Evolutionary conservation across 2,329 filamentous ascomycete genomes (phyloP).

Genomic region (Talaromyces sp.): DNA sequence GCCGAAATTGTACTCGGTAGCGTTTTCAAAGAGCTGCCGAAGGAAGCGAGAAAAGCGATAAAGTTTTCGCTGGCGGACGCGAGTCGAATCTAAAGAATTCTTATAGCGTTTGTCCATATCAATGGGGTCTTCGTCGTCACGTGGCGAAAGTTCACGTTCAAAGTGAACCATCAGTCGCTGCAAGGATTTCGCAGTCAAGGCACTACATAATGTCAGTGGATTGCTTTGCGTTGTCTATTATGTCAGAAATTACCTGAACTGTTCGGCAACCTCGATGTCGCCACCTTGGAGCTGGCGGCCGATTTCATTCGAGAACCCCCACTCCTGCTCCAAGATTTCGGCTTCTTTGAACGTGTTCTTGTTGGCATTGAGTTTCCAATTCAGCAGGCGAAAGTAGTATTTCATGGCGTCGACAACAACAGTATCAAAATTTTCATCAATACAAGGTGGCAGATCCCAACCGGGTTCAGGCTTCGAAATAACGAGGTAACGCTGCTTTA

Average conservation of each 20-base stretch:
- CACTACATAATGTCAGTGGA: slow-evolving; percentile 41
- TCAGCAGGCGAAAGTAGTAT: slow-evolving; percentile 98
- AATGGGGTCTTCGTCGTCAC: slow-evolving; percentile 71
- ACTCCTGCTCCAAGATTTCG: slow-evolving; percentile 93
- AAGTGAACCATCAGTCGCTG: slow-evolving; percentile 85
- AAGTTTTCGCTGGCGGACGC: slow-evolving; percentile 90
- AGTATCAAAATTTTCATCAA: slow-evolving; percentile 91
- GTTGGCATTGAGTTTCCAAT: slow-evolving; percentile 95
- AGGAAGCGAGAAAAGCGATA: slow-evolving; percentile 91
- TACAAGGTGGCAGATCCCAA: slow-evolving; percentile 92
- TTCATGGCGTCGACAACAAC: slow-evolving; percentile 88
- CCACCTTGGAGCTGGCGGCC: slow-evolving; percentile 86
- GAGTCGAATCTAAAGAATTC: slow-evolving; percentile 87
- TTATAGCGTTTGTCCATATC: slow-evolving; percentile 99
- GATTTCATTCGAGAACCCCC: slow-evolving; percentile 94
- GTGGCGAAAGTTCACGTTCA: slow-evolving; percentile 79
- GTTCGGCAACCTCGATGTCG: slow-evolving; percentile 93
- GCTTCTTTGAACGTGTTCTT: slow-evolving; percentile 99
- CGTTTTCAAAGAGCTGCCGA: slow-evolving; percentile 91
- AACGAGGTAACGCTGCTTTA: slow-evolving; percentile 80
- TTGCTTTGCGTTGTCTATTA: background rate
- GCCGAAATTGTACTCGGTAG: slow-evolving; percentile 84
- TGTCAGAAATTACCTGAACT: slow-evolving; percentile 63
- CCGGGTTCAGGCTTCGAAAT: slow-evolving; percentile 83
- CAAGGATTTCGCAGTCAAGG: slow-evolving; percentile 86